Evolutionary conservation across 495 filamentous ascomycete species (phyloP).

Genomic region (Tuber borchii): DNA sequence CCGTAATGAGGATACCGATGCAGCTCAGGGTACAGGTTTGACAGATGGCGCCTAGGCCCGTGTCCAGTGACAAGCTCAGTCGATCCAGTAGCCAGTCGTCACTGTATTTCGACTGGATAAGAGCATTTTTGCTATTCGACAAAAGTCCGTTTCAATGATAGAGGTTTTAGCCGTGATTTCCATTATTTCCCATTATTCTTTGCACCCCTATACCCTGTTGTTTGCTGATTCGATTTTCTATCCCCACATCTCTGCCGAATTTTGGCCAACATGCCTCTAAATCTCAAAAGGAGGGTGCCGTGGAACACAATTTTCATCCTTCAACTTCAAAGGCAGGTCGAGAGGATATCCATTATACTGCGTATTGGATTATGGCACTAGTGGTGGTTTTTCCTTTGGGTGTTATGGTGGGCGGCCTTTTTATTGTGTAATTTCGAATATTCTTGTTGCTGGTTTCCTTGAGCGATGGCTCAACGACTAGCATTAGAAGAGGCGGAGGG

Average conservation of each 20-base stretch:
- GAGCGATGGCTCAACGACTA: background rate
- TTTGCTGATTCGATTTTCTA: conserved; percentile 1
- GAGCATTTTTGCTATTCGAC: background rate
- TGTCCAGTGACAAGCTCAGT: background rate
- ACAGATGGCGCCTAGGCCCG: background rate
- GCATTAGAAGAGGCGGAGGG: background rate
- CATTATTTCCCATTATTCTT: background rate
- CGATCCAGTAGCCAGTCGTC: background rate
- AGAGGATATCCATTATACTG: conserved; percentile 1
- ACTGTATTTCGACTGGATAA: background rate
- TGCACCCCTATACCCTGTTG: background rate
- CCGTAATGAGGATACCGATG: conserved; percentile 8
- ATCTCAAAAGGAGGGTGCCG: background rate
- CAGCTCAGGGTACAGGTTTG: background rate
- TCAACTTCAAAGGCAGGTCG: background rate
- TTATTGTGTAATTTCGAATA: conserved; percentile 1
- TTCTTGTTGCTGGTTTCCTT: background rate
- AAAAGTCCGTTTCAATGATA: background rate
- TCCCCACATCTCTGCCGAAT: background rate
- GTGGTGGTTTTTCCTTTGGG: background rate
- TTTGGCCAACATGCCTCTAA: background rate
- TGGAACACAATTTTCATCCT: background rate
- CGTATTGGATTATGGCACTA: conserved; percentile 1
- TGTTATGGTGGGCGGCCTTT: background rate
- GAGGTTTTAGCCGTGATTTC: background rate